Evolutionary conservation across 2,329 filamentous ascomycete genomes (phyloP), one percentile per base, ranked within the genome.

Genomic region (Fonsecaea pedrosoi): DNA sequence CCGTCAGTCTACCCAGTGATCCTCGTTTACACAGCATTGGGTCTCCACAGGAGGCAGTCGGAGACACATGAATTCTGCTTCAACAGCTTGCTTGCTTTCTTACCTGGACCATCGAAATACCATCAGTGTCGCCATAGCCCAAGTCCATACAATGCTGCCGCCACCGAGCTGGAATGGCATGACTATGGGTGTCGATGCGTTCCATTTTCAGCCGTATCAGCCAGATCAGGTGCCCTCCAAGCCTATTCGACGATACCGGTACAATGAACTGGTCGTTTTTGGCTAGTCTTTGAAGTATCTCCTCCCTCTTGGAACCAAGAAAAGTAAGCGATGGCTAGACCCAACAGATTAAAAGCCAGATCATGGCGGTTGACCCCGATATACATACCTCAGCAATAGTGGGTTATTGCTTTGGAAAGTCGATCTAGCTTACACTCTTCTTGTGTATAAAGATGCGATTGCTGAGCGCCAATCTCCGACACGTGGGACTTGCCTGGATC

Each of bases 121-220:
- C 59, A 50, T 69, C 66, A 9, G 65, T 55, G 32, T 60, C 45
- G 9, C 40, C 54, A 9, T 32, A 60, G 1, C 65, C 61, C 38
- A 55, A 25, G 2, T 66, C 56, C 53, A 62, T 45, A 38, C 60
- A 66, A 13, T 63, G 50, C 25, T 66, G 40, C 38, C 64, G 48
- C 59, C 60, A 66, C 53, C 37, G 35, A n/a, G 32, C 30, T 4
- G 64, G 64, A 6, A 62, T 45, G 13, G 53, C 58, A 32, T 66
- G 64, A 34, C 53, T 61, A 35, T 66, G 64, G 12, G 64, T 63
- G 42, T 66, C 64, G 54, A 66, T 62, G 8, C 55, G 37, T 30
- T 65, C 18, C 57, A 65, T 60, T 42, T 45, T 3, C 18, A 35
- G 13, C 12, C n/a, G 54, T 55, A 15, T 7, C n/a, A 37, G 5